Conservation (phyloP, 768 basidiomycete species). For the Sutorius australiensis region DNA sequence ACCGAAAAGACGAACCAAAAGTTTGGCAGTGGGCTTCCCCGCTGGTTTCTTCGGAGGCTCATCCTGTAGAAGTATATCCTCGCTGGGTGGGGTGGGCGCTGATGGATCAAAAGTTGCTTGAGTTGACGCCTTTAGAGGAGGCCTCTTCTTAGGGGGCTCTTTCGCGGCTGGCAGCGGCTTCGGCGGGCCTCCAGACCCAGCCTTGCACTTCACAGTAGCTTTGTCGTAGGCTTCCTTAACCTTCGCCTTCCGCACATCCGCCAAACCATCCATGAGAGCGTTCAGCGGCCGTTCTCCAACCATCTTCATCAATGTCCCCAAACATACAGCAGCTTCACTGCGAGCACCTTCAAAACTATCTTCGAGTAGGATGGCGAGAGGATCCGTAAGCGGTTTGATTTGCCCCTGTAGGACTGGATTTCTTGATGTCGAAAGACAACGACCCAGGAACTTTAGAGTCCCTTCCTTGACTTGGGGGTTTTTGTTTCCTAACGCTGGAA, state of each 20-base stretch:
- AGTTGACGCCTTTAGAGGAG: constrained; percentile 30
- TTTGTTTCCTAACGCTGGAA: constrained; percentile 76
- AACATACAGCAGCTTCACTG: constrained; percentile 80
- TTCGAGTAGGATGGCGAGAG: constrained; percentile 71
- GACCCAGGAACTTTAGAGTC: constrained; percentile 78
- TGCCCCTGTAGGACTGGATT: constrained; percentile 68
- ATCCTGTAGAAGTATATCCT: constrained; percentile 26
- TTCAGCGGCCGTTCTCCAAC: constrained; percentile 90
- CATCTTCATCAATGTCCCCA: constrained; percentile 95
- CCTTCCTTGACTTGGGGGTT: constrained; percentile 97
- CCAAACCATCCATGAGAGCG: constrained; percentile 78
- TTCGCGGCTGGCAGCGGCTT: constrained; percentile 33
- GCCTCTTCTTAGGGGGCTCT: constrained; percentile 37
- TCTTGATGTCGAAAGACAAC: constrained; percentile 70
- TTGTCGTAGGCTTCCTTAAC: constrained; percentile 93
- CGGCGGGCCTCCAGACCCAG: constrained; percentile 51
- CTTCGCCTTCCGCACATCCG: constrained; percentile 85
- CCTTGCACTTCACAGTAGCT: constrained; percentile 87
- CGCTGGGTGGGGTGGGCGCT: constrained; percentile 10
- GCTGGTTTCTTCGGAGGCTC: constrained; percentile 39
- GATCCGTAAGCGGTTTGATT: constrained; percentile 78
- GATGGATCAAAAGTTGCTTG: constrained; percentile 17
- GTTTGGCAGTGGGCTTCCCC: constrained; percentile 50
- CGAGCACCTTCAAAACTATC: constrained; percentile 88
- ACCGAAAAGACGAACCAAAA: constrained; percentile 33